Base-by-base conservation (phyloP, 225 moss, liverwort and hornwort species). In the Sphagnum tenellum region DNA sequence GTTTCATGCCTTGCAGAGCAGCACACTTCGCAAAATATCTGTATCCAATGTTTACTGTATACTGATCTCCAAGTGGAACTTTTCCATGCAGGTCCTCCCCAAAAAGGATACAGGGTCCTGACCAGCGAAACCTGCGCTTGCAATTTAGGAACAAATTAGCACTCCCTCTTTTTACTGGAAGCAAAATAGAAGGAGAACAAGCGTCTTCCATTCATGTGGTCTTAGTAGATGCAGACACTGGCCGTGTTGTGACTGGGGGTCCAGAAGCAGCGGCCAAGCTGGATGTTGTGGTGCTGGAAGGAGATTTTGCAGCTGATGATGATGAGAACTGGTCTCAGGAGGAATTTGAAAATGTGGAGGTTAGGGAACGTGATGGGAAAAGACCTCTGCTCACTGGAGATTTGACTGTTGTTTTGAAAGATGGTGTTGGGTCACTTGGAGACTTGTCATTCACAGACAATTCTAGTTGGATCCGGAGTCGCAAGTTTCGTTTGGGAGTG, bases 131-230 rank as follows among this genome's bases (percentile, higher is more conserved):
- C 61, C n/a, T 83, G 57, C 82, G 82, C 44, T 66, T 83, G 45
- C 82, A 83, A 46, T 83, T 83, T 65, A 76, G 83, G 50, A 83
- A 79, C 49, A 83, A 83, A 69, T 63, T 83, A 45, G 79, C 83
- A 45, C 63, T 83, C 8, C 83, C 83, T n/a, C 79, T 83, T 53
- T 83, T 83, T 56, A 83, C 83, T 50, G 83, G 83, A 57, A 83
- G 83, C 59, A 83, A 83, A 68, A 79, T 83, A 70, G 83, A 83
- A 62, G 83, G 79, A 62, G 83, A 83, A 55, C 83, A 83, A 65
- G 74, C 77, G 7, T 79, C 83, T 70, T 67, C 83, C 62, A 80
- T 83, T 56, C 79, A 83, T 57, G 83, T 83, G 59, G 76, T 83
- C 44, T 62, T 83, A 3, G 79, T 77, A 70, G 61, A 83, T 59